A percentile compares a stretch with the other conserved stretches of the same genome.
These are phyloP conservation scores for Eucalyptus virginea DNA, from an alignment of 345 rosid genomes.

Conservation along the genomic window DNA sequence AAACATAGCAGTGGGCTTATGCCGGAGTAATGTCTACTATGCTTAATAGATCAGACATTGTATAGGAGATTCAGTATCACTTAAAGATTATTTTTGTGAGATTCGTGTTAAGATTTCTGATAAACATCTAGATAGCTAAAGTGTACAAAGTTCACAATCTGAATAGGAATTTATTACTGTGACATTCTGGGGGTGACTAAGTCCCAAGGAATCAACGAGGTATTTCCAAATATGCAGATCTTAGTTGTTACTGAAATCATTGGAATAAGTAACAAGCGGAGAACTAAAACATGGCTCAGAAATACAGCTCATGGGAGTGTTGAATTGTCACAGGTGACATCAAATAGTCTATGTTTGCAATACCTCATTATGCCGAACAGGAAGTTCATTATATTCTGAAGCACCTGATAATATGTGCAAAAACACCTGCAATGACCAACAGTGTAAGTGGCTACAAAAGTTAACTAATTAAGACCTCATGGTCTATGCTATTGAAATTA, in stretches of 20 bases:
- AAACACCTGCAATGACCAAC: slow-evolving; percentile 38
- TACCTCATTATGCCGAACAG: slow-evolving; percentile 99
- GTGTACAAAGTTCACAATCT: not conserved
- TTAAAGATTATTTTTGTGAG: not conserved
- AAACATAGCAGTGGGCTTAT: not conserved
- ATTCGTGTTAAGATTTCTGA: not conserved
- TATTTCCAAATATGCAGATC: not conserved
- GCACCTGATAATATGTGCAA: slow-evolving; percentile 80
- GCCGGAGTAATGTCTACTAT: not conserved
- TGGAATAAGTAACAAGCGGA: not conserved
- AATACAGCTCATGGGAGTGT: not conserved
- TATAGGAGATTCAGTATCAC: not conserved
- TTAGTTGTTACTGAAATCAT: not conserved
- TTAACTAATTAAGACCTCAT: not conserved
- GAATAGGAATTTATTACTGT: not conserved
- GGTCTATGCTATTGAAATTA: not conserved
- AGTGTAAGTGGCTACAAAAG: not conserved
- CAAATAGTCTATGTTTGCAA: not conserved
- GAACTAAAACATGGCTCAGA: not conserved
- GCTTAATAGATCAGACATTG: not conserved
- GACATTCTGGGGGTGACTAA: not conserved
- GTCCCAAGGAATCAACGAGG: not conserved
- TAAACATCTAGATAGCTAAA: not conserved
- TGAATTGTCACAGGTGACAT: not conserved
- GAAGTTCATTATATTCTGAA: slow-evolving; percentile 93